These are phyloP conservation scores for Cunninghamia lanceolata DNA, from an alignment of 75 land plant genomes.

Conservation along the genomic window DNA sequence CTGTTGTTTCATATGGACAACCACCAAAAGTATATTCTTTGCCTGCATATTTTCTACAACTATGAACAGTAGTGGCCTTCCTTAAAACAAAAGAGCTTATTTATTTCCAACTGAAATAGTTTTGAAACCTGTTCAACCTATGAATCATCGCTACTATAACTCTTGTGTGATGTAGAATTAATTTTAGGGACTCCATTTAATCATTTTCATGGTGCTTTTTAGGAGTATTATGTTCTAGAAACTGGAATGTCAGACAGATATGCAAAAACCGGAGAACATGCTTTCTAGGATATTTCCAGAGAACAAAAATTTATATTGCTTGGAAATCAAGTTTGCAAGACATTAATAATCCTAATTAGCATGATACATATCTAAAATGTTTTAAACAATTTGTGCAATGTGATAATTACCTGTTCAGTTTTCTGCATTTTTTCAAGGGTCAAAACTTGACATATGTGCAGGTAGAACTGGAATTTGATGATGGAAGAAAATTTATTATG, in stretches of 20 bases:
- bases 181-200: background rate
- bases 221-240: background rate
- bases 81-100: too few relatives aligned
- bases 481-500: constrained; percentile 55
- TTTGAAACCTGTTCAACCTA: background rate
- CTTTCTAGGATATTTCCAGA: background rate
- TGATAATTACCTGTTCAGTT: background rate
- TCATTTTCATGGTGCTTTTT: background rate
- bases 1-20: background rate
- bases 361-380: background rate
- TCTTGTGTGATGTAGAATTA: background rate
- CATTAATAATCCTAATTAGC: background rate
- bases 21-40: background rate
- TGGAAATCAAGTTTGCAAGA: background rate
- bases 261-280: background rate
- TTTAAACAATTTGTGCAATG: background rate
- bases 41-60: background rate
- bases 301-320: background rate
- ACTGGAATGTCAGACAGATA: background rate
- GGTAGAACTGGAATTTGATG: constrained; percentile 78
- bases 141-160: background rate
- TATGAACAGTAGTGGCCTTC: background rate
- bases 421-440: background rate
- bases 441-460: constrained; percentile 15
- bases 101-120: too few relatives aligned